A percentile compares a stretch with the other conserved stretches of the same genome.
These are phyloP conservation scores for Epichloe gansuensis DNA, from an alignment of 2,329 filamentous ascomycete species.

Conservation along the genomic window DNA sequence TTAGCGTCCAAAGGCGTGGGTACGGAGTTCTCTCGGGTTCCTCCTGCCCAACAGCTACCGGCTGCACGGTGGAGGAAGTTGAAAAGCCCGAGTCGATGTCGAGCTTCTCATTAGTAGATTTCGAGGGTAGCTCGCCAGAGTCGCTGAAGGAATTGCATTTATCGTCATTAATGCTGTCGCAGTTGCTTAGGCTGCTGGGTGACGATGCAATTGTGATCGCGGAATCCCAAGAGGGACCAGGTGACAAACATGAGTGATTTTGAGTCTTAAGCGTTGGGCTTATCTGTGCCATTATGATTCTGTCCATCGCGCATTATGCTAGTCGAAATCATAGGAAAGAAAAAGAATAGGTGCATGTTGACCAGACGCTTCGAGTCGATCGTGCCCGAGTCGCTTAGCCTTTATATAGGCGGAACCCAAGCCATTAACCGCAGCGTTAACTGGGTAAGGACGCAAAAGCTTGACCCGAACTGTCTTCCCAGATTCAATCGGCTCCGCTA, in stretches of 20 bases:
- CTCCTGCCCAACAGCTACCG: background rate
- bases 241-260: background rate
- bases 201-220: background rate
- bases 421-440: too few relatives aligned
- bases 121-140: background rate
- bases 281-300: background rate
- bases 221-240: background rate
- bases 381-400: too few relatives aligned
- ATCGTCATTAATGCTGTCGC: background rate
- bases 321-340: too few relatives aligned
- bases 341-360: too few relatives aligned
- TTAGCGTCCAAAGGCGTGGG: background rate
- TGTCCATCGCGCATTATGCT: too few relatives aligned
- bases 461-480: too few relatives aligned
- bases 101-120: background rate
- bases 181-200: background rate
- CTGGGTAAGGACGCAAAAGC: too few relatives aligned
- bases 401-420: too few relatives aligned
- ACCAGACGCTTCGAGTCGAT: too few relatives aligned
- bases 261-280: background rate
- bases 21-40: background rate
- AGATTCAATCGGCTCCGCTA: too few relatives aligned
- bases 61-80: background rate
- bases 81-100: background rate
- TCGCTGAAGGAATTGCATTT: background rate